These are phyloP conservation scores for Lipomyces orientalis DNA, from an alignment of 805 yeast genomes.

Conservation along the genomic window DNA sequence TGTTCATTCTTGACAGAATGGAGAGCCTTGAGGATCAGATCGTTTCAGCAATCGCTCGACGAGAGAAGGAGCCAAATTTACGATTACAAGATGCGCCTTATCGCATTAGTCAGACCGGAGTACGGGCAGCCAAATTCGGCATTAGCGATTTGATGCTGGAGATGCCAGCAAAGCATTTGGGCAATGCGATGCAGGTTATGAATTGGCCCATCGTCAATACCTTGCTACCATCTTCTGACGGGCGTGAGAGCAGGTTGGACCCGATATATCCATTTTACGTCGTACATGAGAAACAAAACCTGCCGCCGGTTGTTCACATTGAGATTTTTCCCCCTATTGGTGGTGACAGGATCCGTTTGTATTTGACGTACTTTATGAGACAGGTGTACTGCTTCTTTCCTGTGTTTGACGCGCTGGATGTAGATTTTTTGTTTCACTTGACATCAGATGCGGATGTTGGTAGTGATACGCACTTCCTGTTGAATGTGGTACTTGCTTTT, in stretches of 20 bases:
- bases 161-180: conserved; percentile 8
- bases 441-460: neutral
- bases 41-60: neutral
- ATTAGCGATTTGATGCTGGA: neutral
- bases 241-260: too few species aligned
- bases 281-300: too few species aligned
- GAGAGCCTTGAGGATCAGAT: neutral
- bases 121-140: neutral
- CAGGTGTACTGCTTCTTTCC: conserved; percentile 10
- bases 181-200: neutral
- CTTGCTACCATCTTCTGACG: too few species aligned
- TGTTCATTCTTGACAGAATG: neutral
- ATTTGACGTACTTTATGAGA: conserved; percentile 9
- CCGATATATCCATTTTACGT: too few species aligned
- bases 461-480: neutral
- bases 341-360: neutral
- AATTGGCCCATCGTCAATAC: conserved; percentile 9
- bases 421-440: neutral
- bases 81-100: too few species aligned
- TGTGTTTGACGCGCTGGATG: neutral
- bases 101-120: too few species aligned
- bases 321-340: neutral
- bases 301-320: neutral
- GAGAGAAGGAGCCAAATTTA: too few species aligned
- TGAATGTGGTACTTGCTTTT: conserved; percentile 6